Conservation (phyloP, 192 early-diverging fungal genomes). For the Coemansia sp. region DNA sequence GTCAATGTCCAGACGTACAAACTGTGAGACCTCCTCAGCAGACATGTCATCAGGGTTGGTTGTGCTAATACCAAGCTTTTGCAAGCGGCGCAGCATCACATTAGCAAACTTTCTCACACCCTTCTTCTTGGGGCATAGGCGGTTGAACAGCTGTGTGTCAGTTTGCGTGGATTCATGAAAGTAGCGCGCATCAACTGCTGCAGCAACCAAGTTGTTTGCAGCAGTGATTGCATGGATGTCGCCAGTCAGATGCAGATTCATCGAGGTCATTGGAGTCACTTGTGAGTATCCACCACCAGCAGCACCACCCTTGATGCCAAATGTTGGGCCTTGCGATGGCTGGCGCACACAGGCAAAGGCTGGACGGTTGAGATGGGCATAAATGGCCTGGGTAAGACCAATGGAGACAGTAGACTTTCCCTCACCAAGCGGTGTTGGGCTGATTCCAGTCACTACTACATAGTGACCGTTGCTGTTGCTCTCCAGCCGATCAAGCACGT, state of each 20-base stretch:
- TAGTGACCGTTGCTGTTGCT: slow-evolving; percentile 82
- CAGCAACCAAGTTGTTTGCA: slow-evolving; percentile 95
- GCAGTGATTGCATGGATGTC: slow-evolving; percentile 98
- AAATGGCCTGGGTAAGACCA: slow-evolving; percentile 93
- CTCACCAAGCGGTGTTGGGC: slow-evolving; percentile 97
- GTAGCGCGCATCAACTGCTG: slow-evolving; percentile 95
- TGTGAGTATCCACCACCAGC: slow-evolving; percentile 99
- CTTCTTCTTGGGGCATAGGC: slow-evolving; percentile 85
- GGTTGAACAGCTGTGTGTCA: slow-evolving; percentile 74
- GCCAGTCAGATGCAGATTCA: slow-evolving; percentile 98
- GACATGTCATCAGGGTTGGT: slow-evolving; percentile 78
- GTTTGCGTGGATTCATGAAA: slow-evolving; percentile 91
- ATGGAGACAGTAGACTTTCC: slow-evolving; percentile 98
- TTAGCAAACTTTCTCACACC: slow-evolving; percentile 79
- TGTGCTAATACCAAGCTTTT: slow-evolving; percentile 79
- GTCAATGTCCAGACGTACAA: slow-evolving; percentile 94
- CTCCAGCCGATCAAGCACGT: slow-evolving; percentile 80
- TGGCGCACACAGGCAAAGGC: slow-evolving; percentile 97
- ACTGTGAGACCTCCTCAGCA: slow-evolving; percentile 70
- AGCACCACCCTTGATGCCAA: slow-evolving; percentile 98
- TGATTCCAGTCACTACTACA: slow-evolving; percentile 96
- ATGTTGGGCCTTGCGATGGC: slow-evolving; percentile 98
- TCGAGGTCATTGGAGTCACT: slow-evolving; percentile 99
- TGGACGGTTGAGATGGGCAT: slow-evolving; percentile 82
- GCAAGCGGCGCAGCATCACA: slow-evolving; percentile 78